Conservation (phyloP, 2,329 filamentous ascomycete species). For the Ascochyta koolunga region DNA sequence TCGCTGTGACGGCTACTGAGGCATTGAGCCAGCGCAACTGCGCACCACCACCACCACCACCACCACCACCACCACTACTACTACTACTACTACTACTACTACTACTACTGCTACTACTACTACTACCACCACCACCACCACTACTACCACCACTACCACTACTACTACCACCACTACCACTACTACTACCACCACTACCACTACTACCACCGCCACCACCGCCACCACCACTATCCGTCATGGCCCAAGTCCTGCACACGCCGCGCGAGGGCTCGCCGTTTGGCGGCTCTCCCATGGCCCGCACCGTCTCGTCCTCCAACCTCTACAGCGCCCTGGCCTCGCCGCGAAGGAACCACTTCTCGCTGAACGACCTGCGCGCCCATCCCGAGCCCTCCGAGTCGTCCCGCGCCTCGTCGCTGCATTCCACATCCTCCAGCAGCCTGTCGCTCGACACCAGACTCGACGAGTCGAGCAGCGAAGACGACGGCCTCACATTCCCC, state of each 20-base stretch:
- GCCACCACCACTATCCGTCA: constrained; percentile 20
- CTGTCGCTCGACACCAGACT: constrained; percentile 66
- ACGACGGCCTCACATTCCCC: constrained; percentile 54
- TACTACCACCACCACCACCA: too few species aligned
- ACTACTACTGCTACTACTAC: too few species aligned
- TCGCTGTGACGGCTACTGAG: constrained; percentile 27
- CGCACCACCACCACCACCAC: background rate
- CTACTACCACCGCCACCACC: too few species aligned
- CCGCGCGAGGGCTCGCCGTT: constrained; percentile 43
- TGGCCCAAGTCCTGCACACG: constrained; percentile 49
- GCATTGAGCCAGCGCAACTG: constrained; percentile 26
- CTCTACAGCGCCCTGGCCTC: constrained; percentile 48
- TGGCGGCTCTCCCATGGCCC: constrained; percentile 39
- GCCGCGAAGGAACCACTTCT: constrained; percentile 43
- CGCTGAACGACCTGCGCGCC: constrained; percentile 46
- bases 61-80: too few species aligned
- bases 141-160: too few species aligned
- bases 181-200: too few species aligned
- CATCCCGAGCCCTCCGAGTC: constrained; percentile 44
- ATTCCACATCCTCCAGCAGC: constrained; percentile 68
- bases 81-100: too few species aligned
- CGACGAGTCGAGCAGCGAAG: constrained; percentile 52
- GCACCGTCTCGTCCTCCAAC: constrained; percentile 53
- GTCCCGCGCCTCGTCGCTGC: constrained; percentile 59
- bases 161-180: too few species aligned